Base-by-base conservation (phyloP, 441 rosid species). In the Cnidoscolus chayamansa region DNA sequence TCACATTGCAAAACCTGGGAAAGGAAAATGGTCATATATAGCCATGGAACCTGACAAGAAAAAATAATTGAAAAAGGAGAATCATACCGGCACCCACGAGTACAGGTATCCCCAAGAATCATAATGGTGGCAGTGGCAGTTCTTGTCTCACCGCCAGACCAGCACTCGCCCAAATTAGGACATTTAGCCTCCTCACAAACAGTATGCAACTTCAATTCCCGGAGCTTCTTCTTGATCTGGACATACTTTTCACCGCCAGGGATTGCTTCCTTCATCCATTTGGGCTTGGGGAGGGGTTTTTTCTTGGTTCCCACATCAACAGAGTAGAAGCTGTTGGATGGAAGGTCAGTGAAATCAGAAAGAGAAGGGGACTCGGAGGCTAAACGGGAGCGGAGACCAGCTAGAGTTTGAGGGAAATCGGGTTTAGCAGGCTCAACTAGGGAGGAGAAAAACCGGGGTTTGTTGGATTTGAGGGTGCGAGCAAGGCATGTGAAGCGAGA, bases 131-230 rank as follows among this genome's bases (percentile, higher is more conserved):
- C 97, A 20, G 98, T 91, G 75, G 99, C 98, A 50, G 98, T 95
- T 43, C 95, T 97, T 5, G 97, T 93, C 78, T 95, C 97, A 61
- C 99, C 99, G 2, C 98, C 99, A 50, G 98, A 91, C 97, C 97
- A 95, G 76, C 97, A 95, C 79, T 93, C 95, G 1, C 97, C 97
- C 72, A 93, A 76, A 78, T 91, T 93, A 30, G 99, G 98, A 79
- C 98, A 91, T 77, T 80, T 88, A 10, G 97, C 98, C 83, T 93
- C 99, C 84, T 93, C 98, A 69, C 99, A 95, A 66, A 95, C 97
- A 47, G 98, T 93, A 68, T 95, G 99, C 57, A 95, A 91, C 69
- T 95, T 95, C 81, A 95, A 81, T 67, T 93, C 92, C 79, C 97
- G 78, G 63, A 95, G 76, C 81, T 95, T 95, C 83, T 88, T 88